Conservation (phyloP, 1,284 basidiomycete genomes). For the Takashimella tepidaria region DNA sequence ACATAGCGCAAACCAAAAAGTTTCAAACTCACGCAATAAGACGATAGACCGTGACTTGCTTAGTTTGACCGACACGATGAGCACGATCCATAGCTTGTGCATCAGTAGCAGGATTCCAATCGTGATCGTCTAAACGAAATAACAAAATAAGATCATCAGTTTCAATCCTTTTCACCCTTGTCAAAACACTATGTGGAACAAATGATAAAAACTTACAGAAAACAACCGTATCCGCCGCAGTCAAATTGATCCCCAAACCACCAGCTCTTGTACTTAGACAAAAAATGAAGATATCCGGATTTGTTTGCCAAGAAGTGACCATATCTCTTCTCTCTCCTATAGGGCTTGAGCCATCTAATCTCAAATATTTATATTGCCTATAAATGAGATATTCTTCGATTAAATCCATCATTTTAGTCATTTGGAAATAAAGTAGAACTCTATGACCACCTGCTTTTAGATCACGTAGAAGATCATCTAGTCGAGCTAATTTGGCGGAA, state of each 20-base stretch:
- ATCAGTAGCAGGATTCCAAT: conserved; percentile 99
- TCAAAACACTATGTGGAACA: no score
- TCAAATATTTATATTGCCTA: conserved; percentile 95
- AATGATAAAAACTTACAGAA: conserved; percentile 62
- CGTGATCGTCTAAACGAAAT: conserved; percentile 87
- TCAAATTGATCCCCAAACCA: conserved; percentile 96
- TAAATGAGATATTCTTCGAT: conserved; percentile 99
- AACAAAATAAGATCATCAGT: neutral
- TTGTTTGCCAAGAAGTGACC: conserved; percentile 99
- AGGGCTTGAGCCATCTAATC: conserved; percentile 91
- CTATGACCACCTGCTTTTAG: conserved; percentile 91
- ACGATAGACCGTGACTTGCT: conserved; percentile 97
- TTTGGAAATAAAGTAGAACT: conserved; percentile 97
- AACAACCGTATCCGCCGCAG: conserved; percentile 94
- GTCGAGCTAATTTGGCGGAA: conserved; percentile 88
- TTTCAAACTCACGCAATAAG: conserved; percentile 57
- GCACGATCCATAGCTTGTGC: conserved; percentile 99
- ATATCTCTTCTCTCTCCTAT: conserved; percentile 96
- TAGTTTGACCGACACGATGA: conserved; percentile 95
- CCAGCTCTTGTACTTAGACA: conserved; percentile 94
- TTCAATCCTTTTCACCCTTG: neutral
- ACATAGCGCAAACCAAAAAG: neutral
- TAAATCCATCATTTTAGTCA: conserved; percentile 99
- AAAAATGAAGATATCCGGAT: conserved; percentile 92
- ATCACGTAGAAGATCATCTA: conserved; percentile 84